These are phyloP conservation scores for Endothia cerciana DNA, from an alignment of 2,329 filamentous ascomycete genomes.

Conservation along the genomic window DNA sequence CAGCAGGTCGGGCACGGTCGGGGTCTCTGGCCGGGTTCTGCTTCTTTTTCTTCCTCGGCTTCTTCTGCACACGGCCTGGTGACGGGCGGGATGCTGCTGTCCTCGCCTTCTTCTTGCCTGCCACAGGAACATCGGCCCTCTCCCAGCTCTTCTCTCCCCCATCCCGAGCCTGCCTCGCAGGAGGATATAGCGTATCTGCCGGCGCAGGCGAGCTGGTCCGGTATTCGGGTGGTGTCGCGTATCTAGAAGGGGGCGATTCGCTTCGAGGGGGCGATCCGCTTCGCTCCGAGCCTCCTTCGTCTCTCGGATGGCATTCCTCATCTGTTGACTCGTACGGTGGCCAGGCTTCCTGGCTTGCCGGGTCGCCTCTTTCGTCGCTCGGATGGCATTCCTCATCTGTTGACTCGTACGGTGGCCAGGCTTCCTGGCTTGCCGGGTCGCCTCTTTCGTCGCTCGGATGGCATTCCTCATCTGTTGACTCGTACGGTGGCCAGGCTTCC, in stretches of 20 bases:
- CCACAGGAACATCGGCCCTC: not conserved
- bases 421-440: not conserved
- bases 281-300: not conserved
- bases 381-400: not conserved
- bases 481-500: no score
- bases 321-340: no score
- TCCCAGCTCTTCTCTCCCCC: not conserved
- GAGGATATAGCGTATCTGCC: not conserved
- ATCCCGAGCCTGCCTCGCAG: not conserved
- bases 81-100: not conserved
- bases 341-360: not conserved
- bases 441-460: not conserved
- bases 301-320: not conserved
- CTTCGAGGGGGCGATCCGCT: not conserved
- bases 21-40: not conserved
- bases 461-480: no score
- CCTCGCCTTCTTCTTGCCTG: not conserved
- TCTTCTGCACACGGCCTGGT: not conserved
- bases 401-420: no score
- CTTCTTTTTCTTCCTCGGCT: not conserved
- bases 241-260: not conserved
- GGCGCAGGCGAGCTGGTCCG: not conserved
- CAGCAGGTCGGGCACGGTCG: no score
- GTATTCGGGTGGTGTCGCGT: slow-evolving; percentile 1
- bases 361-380: not conserved